Percentiles rank a stretch among this genome's conserved stretches.
Conservation (phyloP, 2,329 filamentous ascomycete species). For the Colletotrichum kahawae region DNA sequence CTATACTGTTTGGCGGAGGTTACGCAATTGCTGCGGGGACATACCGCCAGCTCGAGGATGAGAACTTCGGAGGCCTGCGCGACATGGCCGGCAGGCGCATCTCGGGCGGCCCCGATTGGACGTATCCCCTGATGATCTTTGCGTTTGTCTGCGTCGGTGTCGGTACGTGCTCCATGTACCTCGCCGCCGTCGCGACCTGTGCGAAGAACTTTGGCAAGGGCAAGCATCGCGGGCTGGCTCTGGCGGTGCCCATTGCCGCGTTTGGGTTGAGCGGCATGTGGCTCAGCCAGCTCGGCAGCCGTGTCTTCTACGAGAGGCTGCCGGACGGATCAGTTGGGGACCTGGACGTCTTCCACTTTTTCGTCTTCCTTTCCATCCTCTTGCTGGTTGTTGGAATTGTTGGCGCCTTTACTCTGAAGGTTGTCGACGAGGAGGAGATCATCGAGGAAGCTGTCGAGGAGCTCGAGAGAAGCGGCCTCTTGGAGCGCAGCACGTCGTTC, state of each 20-base stretch:
- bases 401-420: slow-evolving; percentile 74
- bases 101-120: slow-evolving; percentile 59
- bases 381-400: slow-evolving; percentile 73
- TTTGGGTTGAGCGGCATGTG: slow-evolving; percentile 97
- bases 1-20: slow-evolving; percentile 76
- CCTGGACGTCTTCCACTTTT: slow-evolving; percentile 82
- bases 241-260: slow-evolving; percentile 88
- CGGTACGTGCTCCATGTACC: slow-evolving; percentile 87
- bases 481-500: slow-evolving; percentile 73
- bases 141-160: slow-evolving; percentile 84
- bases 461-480: slow-evolving; percentile 84
- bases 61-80: slow-evolving; percentile 28
- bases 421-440: slow-evolving; percentile 84
- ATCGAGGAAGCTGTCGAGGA: slow-evolving; percentile 92
- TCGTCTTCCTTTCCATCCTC: slow-evolving; percentile 81
- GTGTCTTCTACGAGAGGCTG: slow-evolving; percentile 73
- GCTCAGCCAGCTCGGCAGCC: slow-evolving; percentile 86
- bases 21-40: slow-evolving; percentile 84
- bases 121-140: slow-evolving; percentile 82
- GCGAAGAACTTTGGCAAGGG: slow-evolving; percentile 97
- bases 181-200: slow-evolving; percentile 89
- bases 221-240: slow-evolving; percentile 83
- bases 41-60: slow-evolving; percentile 63
- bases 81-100: slow-evolving; percentile 18
- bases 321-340: slow-evolving; percentile 68